Evolutionary conservation across 192 early-diverging fungal genomes (phyloP), one percentile per base, ranked within the genome.

Genomic region (Lobulomyces angularis): DNA sequence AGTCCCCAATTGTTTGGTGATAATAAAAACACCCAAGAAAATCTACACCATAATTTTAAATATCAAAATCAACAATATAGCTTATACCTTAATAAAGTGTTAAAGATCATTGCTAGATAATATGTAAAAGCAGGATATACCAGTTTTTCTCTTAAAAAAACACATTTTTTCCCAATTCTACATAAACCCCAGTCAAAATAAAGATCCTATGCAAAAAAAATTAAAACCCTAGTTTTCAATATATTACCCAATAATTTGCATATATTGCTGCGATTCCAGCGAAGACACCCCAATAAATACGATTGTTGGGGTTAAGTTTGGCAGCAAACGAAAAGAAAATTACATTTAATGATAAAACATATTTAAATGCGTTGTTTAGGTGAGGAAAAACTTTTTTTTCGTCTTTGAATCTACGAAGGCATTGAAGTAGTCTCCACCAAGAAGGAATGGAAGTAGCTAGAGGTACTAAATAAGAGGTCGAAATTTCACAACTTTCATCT

Each of bases 1-100:
- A 68, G 46, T 1, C 53, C 57, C 65, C 65, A 68, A 33, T 68
- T 51, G 30, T 48, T 54, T 8, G 65, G 65, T 1, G 59, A 53
- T 6, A 68, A 46, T 2, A 55, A 34, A 8, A 66, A 50, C 14
- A 64, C 54, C 65, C 65, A 68, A 0, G 46, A 44, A n/a, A 51
- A 30, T 7, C 65, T 46, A 8, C 64, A 35, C 0, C 55, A 23
- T 14, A 50, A 43, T 34, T 67, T 65, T 16, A 24, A 27, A 11
- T 5, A 56, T 27, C 16, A 34, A 36, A 51, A 11, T 56, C 27
- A 1, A 14, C 6, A 34, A 23, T 19, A 16, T 46, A 44, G 17
- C 20, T 18, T 26, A 41, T 33, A 21, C 35, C 19, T 29, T 32
- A 50, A 48, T 27, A 3, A 56, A 45, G 24, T 14, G 46, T 56